Conservation (phyloP, 208 protist genomes). For the Crithidia sp. region DNA sequence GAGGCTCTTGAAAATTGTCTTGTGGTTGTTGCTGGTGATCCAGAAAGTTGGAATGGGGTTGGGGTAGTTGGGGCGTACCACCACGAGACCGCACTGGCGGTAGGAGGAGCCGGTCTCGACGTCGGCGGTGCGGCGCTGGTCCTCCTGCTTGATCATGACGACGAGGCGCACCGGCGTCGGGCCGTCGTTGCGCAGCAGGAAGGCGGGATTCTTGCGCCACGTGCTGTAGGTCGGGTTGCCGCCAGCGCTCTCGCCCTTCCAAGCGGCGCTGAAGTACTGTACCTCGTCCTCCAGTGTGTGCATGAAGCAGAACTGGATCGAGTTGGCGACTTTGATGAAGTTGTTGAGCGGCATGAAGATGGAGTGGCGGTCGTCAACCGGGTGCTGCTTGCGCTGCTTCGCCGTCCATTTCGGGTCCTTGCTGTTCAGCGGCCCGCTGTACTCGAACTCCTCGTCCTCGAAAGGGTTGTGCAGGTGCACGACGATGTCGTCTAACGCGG, state of each 20-base stretch:
- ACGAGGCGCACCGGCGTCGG: slow-evolving; percentile 33
- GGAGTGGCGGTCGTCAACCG: slow-evolving; percentile 50
- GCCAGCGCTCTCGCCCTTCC: slow-evolving; percentile 52
- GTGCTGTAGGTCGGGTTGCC: slow-evolving; percentile 74
- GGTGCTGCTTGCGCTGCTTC: slow-evolving; percentile 45
- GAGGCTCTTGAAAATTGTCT: slow-evolving; percentile 64
- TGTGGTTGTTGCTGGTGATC: slow-evolving; percentile 76
- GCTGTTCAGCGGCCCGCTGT: slow-evolving; percentile 61
- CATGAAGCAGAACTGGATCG: slow-evolving; percentile 71
- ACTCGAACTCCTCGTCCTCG: slow-evolving; percentile 57
- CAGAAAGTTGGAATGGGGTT: slow-evolving; percentile 58
- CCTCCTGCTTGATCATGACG: slow-evolving; percentile 58
- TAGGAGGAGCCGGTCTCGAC: slow-evolving; percentile 50
- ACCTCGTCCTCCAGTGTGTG: slow-evolving; percentile 38
- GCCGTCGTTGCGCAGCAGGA: slow-evolving; percentile 57
- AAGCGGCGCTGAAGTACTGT: slow-evolving; percentile 46
- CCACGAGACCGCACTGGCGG: slow-evolving; percentile 68
- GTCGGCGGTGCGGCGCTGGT: slow-evolving; percentile 59
- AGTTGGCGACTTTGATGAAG: slow-evolving; percentile 54
- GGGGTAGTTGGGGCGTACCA: slow-evolving; percentile 36
- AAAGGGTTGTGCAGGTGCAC: slow-evolving; percentile 78
- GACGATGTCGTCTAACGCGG: slow-evolving; percentile 53
- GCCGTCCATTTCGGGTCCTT: slow-evolving; percentile 57
- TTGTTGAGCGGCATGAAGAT: slow-evolving; percentile 64
- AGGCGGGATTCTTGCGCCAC: slow-evolving; percentile 83